Conservation (phyloP, 805 yeast species). For the Maudiozyma bulderi region DNA sequence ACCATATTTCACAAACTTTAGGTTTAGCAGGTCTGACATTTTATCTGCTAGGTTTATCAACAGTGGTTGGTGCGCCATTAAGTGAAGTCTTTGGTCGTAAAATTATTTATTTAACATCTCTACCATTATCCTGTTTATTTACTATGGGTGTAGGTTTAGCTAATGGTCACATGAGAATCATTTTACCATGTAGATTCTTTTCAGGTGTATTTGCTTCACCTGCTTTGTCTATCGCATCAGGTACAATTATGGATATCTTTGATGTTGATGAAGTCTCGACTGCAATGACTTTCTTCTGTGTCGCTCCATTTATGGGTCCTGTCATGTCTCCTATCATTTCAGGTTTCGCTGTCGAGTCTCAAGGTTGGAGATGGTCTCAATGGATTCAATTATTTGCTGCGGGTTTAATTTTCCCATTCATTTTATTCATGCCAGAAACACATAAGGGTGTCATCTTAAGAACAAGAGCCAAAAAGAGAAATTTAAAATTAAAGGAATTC, state of each 20-base stretch:
- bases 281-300: slow-evolving; percentile 71
- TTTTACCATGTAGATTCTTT: slow-evolving; percentile 63
- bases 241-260: slow-evolving; percentile 74
- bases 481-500: slow-evolving; percentile 36
- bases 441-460: slow-evolving; percentile 58
- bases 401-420: slow-evolving; percentile 40
- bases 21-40: slow-evolving; percentile 61
- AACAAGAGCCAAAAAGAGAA: slow-evolving; percentile 52
- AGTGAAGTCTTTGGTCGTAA: slow-evolving; percentile 64
- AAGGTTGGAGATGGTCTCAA: slow-evolving; percentile 63
- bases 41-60: slow-evolving; percentile 64
- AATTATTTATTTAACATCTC: slow-evolving; percentile 46
- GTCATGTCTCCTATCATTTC: slow-evolving; percentile 69
- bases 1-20: slow-evolving; percentile 50
- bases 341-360: slow-evolving; percentile 50
- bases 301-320: slow-evolving; percentile 77
- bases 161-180: slow-evolving; percentile 43
- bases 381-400: slow-evolving; percentile 68
- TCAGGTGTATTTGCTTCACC: slow-evolving; percentile 73
- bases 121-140: slow-evolving; percentile 61
- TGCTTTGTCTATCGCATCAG: slow-evolving; percentile 77
- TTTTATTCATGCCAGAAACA: slow-evolving; percentile 52
- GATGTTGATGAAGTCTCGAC: slow-evolving; percentile 52
- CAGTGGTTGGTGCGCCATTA: slow-evolving; percentile 61
- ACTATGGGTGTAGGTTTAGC: slow-evolving; percentile 67